phyloP scores from a whole-genome alignment of 169 alveolate genomes.

The Plasmodium vinckei region DNA sequence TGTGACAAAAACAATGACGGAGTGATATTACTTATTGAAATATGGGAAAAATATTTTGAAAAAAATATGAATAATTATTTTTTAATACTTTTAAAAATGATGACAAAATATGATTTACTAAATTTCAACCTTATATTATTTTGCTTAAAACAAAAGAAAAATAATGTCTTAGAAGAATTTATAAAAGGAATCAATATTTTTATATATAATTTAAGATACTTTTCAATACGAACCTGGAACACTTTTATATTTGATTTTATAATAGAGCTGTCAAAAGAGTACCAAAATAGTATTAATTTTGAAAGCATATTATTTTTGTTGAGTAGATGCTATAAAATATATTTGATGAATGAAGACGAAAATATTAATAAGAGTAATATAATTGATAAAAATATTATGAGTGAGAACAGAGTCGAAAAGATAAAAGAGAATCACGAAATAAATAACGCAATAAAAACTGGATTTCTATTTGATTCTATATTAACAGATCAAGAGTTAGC shows the following conservation, averaged over 20 bases:
- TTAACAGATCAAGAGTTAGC: slow-evolving; percentile 23
- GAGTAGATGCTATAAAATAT: slow-evolving; percentile 49
- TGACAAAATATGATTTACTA: slow-evolving; percentile 52
- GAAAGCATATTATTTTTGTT: slow-evolving; percentile 40
- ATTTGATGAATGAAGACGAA: slow-evolving; percentile 6
- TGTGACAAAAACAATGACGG: slow-evolving; percentile 58
- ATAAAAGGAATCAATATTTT: slow-evolving; percentile 20
- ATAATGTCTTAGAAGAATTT: slow-evolving; percentile 52
- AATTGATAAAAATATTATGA: background rate
- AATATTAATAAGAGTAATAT: background rate
- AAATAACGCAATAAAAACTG: background rate
- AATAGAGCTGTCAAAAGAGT: slow-evolving; percentile 34
- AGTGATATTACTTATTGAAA: slow-evolving; percentile 20
- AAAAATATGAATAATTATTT: slow-evolving; percentile 21
- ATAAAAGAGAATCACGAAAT: background rate
- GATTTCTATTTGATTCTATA: slow-evolving; percentile 9
- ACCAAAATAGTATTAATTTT: slow-evolving; percentile 18
- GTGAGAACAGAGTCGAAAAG: background rate
- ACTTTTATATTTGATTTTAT: slow-evolving; percentile 56
- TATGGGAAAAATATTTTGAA: slow-evolving; percentile 27
- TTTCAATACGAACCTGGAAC: slow-evolving; percentile 45
- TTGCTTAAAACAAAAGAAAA: slow-evolving; percentile 40
- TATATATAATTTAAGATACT: slow-evolving; percentile 57
- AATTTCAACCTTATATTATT: slow-evolving; percentile 26
- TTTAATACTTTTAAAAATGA: slow-evolving; percentile 16